Evolutionary conservation across 306 rosid genomes (phyloP), one percentile per base, ranked within the genome.

Genomic region (Trifolium subterraneum): DNA sequence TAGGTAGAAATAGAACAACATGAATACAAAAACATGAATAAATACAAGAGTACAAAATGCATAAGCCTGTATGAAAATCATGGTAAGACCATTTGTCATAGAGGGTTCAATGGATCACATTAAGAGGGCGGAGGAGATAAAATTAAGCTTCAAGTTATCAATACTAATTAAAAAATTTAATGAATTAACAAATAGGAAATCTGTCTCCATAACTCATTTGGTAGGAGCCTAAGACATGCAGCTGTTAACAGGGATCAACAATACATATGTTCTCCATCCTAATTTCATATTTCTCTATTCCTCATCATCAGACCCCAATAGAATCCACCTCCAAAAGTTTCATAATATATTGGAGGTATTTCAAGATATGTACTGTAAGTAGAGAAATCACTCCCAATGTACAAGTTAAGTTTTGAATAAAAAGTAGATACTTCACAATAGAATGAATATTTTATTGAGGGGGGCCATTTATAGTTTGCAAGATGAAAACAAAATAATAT

Each of bases 41-140:
- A 60, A 16, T 68, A 76, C 10, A 25, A 23, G 36, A 44, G 41
- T 67, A 31, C 27, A 64, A 7, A 45, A 42, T 51, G 73, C 77
- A 72, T 10, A 68, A 44, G 44, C 55, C 64, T 63, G 10, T 25
- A 51, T 9, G 44, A 68, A 64, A 62, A 70, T 19, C 41, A 50
- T 16, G 50, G 68, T 6, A 68, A 11, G 47, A 15, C 47, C 47
- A 36, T 36, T 36, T 36, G 41, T 7, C 41, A 31, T 31, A 36
- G 41, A 36, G 1, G 1, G 41, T 36, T 36, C 41, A 36, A 36
- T 7, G 1, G 41, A 36, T 7, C 1, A 36, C 8, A 36, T 36
- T 36, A 36, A 73, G 20, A 55, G 70, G 50, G 67, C 15, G 48
- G 33, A 13, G 50, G 22, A 64, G 23, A 44, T 31, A 63, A 63